Conservation (phyloP, 2,329 filamentous ascomycete genomes). For the Ceratocystiopsis brevicomis region DNA sequence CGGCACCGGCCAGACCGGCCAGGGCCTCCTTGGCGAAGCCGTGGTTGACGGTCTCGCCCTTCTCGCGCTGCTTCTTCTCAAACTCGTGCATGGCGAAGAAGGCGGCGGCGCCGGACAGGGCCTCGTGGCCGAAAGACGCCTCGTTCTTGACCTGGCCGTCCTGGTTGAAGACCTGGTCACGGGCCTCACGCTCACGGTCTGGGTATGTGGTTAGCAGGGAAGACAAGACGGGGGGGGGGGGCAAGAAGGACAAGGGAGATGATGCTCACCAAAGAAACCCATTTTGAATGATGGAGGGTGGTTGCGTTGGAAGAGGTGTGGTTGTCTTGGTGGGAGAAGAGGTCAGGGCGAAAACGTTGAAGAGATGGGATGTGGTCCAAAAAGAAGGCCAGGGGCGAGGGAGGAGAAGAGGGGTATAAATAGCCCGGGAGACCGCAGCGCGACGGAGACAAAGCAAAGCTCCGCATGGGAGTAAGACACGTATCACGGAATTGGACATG, state of each 20-base stretch:
- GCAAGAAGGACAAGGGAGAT: not conserved
- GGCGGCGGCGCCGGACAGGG: slow-evolving; percentile 55
- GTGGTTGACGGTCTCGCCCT: slow-evolving; percentile 55
- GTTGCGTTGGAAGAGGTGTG: no score
- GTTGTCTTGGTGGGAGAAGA: not conserved
- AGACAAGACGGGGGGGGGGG: not conserved
- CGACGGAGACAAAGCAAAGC: no score
- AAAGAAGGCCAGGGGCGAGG: not conserved
- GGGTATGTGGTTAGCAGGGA: not conserved
- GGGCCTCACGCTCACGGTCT: slow-evolving; percentile 25
- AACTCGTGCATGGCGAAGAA: slow-evolving; percentile 68
- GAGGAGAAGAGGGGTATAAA: not conserved
- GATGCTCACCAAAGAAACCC: slow-evolving; percentile 8
- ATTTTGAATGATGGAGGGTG: no score
- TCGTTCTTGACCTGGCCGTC: slow-evolving; percentile 39
- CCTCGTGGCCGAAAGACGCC: slow-evolving; percentile 38
- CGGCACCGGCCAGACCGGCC: slow-evolving; percentile 51
- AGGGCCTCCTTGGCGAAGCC: slow-evolving; percentile 61
- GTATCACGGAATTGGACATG: no score
- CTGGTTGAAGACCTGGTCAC: slow-evolving; percentile 23
- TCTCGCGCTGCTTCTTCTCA: slow-evolving; percentile 52
- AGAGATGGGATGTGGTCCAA: not conserved
- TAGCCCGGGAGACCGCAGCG: not conserved
- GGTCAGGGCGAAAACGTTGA: not conserved
- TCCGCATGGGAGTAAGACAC: no score